Evolutionary conservation across 495 filamentous ascomycete species (phyloP), one percentile per base, ranked within the genome.

Genomic region (Cercophora samala): DNA sequence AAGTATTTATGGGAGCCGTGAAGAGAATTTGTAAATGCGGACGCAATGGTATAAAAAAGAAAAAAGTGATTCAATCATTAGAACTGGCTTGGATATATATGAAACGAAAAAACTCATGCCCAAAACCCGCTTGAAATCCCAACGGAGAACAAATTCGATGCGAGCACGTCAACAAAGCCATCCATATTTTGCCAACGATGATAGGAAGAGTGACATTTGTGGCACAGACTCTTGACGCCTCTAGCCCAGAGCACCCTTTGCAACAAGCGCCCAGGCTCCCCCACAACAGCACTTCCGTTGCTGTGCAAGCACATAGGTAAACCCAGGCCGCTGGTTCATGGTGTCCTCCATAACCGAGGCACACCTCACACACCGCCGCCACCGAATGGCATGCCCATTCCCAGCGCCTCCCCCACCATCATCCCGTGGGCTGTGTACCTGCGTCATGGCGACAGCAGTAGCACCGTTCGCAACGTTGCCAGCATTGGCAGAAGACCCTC

Each of bases 311-410:
- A 88, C 69, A 76, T 84, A 87, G 42, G 77, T 76, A 53, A 83
- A 76, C 15, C 78, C 78, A 3, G 77, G 77, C 62, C 76, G 80
- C 21, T 74, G 68, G 17, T 63, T 75, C 32, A 70, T 65, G 15
- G 86, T 66, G 74, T 91, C 89, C 75, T 89, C 89, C 85, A 87
- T 89, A 19, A 88, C 81, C 23, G 82, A 80, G 1, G 81, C 83
- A 72, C 89, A 91, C 61, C 88, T 76, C 19, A 83, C 81, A 69
- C 89, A 91, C 51, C 80, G 74, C 63, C 87, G 80, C 80, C 84
- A 86, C 51, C 76, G 70, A 19, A 72, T 67, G 37, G 64, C 70
- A 25, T 58, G 64, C 17, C 17, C 19, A 68, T 63, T 46, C 19
- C 23, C 32, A 32, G 66, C 54, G 46, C 58, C 42, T 37, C 56